phyloP scores from a whole-genome alignment of 495 filamentous ascomycete genomes.

The Penicillium lividum region DNA sequence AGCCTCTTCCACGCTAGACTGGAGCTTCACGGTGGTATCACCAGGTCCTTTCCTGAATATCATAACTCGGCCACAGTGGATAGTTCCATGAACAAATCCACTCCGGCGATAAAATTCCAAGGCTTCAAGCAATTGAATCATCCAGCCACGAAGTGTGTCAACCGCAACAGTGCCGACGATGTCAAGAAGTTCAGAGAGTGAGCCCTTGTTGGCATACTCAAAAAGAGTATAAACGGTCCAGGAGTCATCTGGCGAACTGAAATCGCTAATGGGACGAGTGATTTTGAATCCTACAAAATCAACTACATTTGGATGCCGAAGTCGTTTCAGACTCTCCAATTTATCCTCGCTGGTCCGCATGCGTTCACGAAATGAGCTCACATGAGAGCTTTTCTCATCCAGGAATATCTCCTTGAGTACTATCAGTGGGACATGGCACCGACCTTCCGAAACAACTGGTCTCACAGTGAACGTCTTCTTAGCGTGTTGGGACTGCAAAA shows the following conservation, averaged over 20 bases:
- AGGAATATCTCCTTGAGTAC: conserved; percentile 62
- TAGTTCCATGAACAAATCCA: conserved; percentile 75
- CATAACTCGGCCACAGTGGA: conserved; percentile 76
- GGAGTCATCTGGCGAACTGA: conserved; percentile 32
- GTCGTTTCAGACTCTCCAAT: conserved; percentile 68
- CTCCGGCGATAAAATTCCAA: conserved; percentile 82
- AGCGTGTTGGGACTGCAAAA: conserved; percentile 57
- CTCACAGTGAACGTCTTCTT: conserved; percentile 66
- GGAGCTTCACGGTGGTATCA: conserved; percentile 47
- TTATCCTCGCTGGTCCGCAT: conserved; percentile 68
- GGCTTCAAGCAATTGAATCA: conserved; percentile 85
- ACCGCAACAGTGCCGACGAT: conserved; percentile 71
- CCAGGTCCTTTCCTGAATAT: conserved; percentile 49
- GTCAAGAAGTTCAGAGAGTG: conserved; percentile 78
- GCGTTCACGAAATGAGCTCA: conserved; percentile 55
- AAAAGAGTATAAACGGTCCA: conserved; percentile 86
- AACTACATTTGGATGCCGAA: conserved; percentile 76
- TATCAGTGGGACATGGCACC: conserved; percentile 56
- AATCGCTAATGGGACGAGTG: conserved; percentile 36
- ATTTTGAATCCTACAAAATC: conserved; percentile 83
- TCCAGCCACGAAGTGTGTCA: conserved; percentile 77
- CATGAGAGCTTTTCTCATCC: conserved; percentile 34
- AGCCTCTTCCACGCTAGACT: conserved; percentile 44
- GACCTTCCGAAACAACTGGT: conserved; percentile 56
- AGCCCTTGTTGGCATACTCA: conserved; percentile 77